Evolutionary conservation across 2,329 filamentous ascomycete genomes (phyloP).

Genomic region (Ceratocystis smalleyi): DNA sequence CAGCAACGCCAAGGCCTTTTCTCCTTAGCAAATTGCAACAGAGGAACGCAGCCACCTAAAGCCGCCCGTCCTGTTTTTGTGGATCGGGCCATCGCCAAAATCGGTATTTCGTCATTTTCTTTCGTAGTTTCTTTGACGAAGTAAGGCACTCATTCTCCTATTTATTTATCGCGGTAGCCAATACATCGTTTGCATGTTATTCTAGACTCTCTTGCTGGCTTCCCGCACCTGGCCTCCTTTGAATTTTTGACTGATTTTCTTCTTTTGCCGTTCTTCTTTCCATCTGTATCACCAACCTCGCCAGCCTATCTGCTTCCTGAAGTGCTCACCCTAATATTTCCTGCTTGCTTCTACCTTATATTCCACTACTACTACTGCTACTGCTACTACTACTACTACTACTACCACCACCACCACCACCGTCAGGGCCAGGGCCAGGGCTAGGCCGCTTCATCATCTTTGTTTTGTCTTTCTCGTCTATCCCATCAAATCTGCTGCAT

Average conservation of each 20-base stretch:
- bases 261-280: neutral
- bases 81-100: neutral
- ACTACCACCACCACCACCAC: no score
- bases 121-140: neutral
- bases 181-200: neutral
- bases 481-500: neutral
- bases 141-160: neutral
- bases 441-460: no score
- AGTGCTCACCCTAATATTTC: no score
- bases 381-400: no score
- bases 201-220: neutral
- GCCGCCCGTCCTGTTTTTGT: neutral
- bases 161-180: neutral
- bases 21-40: neutral
- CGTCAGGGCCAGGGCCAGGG: no score
- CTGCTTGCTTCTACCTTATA: no score
- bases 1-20: no score
- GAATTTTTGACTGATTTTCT: neutral
- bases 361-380: no score
- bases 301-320: no score
- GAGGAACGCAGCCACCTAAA: neutral
- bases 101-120: constrained; percentile 1
- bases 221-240: neutral
- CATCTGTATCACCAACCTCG: no score
- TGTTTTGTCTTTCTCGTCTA: neutral